Evolutionary conservation across 2,329 filamentous ascomycete genomes (phyloP), one percentile per base, ranked within the genome.

Genomic region (Aspergillus tanneri): DNA sequence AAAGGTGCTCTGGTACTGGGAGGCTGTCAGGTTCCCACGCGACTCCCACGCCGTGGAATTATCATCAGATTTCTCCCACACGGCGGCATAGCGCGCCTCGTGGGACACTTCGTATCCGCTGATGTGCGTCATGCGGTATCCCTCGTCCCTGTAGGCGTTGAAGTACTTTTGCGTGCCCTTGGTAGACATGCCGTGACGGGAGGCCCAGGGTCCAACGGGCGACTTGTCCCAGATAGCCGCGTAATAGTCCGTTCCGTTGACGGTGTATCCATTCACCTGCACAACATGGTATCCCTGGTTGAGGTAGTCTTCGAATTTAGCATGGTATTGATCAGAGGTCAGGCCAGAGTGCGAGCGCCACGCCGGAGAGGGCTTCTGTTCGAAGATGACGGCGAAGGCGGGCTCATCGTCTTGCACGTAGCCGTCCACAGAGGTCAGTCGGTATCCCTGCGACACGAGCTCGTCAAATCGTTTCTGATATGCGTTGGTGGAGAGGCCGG

Each of bases 221-320:
- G 42, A 43, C 38, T 54, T 54, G 27, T 54, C 51, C 51, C 51
- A 54, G 5, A 54, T 41, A 12, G 48, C 51, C 5, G 51, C 43
- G 19, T 48, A 54, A 19, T 48, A 50, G 3, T 24, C 42, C 2
- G 27, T 41, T 4, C 35, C 42, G 16, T 27, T 36, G 19, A 54
- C 28, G 9, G 38, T 51, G 24, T 54, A 54, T 10, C 48, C 48
- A 10, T 54, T 51, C 3, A 54, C 51, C 27, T 54, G 51, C 0
- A 44, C 40, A n/a, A 54, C 47, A 5, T 49, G 48, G 23, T 51
- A 54, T 21, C 51, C 51, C 5, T 51, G 24, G 1, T 41, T 41
- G 24, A 45, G 39, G 16, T 54, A 51, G 14, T 54, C 42, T 18
- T 49, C 34, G 38, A 54, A 54, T n/a, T 40, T 51, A 14, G 38